Conservation (phyloP, 164 flowering plant species). For the Vitis cinerea region DNA sequence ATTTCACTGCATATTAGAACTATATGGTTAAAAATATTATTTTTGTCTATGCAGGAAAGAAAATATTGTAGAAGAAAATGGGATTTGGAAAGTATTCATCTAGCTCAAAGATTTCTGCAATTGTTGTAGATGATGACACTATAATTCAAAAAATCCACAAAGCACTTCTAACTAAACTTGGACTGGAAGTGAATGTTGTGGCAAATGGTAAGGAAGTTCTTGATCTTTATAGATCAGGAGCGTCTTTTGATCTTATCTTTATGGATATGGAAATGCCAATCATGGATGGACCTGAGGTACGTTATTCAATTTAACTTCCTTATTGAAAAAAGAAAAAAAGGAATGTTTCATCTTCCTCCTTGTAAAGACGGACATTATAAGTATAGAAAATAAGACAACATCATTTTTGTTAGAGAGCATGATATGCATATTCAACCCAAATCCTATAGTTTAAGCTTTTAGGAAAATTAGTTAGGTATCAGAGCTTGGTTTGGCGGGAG, state of each 20-base stretch:
- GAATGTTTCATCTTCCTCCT: too few species aligned
- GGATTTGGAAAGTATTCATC: not conserved
- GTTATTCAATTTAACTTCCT: not conserved
- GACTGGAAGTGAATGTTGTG: slow-evolving; percentile 15
- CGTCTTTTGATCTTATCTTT: slow-evolving; percentile 24
- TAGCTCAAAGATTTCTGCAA: slow-evolving; percentile 5
- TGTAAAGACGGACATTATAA: too few species aligned
- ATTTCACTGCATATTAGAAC: too few species aligned
- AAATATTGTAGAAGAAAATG: not conserved
- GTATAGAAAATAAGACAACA: too few species aligned
- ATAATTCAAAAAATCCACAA: slow-evolving; percentile 21
- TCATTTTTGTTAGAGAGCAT: too few species aligned
- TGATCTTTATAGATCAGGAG: slow-evolving; percentile 14
- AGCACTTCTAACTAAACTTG: slow-evolving; percentile 14
- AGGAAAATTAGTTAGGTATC: too few species aligned
- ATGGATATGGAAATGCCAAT: slow-evolving; percentile 47
- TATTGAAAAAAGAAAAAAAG: not conserved
- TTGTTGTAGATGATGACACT: slow-evolving; percentile 27
- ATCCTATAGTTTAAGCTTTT: too few species aligned
- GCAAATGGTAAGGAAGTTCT: slow-evolving; percentile 38
- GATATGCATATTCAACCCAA: too few species aligned
- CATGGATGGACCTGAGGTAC: slow-evolving; percentile 37
- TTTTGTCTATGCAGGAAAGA: not conserved
- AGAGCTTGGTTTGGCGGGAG: too few species aligned
- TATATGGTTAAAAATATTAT: too few species aligned